Conservation (phyloP, 2,329 filamentous ascomycete genomes). For the Neopestalotiopsis sp. region DNA sequence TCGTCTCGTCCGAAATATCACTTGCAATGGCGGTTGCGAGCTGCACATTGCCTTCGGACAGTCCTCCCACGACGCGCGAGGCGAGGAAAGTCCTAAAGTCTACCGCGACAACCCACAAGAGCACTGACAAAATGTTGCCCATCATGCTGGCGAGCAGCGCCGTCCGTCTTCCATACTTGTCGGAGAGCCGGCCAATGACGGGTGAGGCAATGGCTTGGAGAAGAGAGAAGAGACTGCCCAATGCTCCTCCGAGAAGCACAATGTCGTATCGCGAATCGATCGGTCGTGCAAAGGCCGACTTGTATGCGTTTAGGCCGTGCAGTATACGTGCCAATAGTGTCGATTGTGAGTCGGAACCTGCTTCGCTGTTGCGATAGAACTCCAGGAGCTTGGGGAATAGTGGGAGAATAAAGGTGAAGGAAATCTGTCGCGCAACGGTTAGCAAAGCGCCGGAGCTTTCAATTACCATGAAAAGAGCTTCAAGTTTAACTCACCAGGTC, state of each 20-base stretch:
- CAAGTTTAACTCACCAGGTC: conserved; percentile 72
- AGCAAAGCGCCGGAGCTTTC: conserved; percentile 17
- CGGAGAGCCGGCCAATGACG: conserved; percentile 86
- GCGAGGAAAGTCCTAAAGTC: conserved; percentile 96
- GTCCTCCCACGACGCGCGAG: conserved; percentile 87
- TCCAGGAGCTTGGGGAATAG: conserved; percentile 94
- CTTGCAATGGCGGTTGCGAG: conserved; percentile 95
- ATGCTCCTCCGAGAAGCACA: conserved; percentile 88
- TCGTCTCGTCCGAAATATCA: conserved; percentile 87
- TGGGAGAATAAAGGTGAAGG: conserved; percentile 97
- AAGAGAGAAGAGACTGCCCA: conserved; percentile 90
- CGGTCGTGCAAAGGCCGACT: conserved; percentile 86
- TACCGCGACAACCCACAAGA: conserved; percentile 90
- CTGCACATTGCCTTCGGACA: conserved; percentile 97
- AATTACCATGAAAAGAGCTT: conserved; percentile 12
- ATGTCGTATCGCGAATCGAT: conserved; percentile 98
- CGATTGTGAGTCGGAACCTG: conserved; percentile 48
- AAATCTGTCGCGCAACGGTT: conserved; percentile 66
- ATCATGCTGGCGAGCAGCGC: conserved; percentile 90
- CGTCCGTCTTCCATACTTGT: conserved; percentile 84
- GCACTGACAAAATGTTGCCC: conserved; percentile 91
- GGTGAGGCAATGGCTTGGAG: conserved; percentile 93
- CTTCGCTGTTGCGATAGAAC: conserved; percentile 91
- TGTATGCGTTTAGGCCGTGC: conserved; percentile 88
- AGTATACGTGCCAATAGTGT: conserved; percentile 78